Base-by-base conservation (phyloP, 2,329 filamentous ascomycete genomes). In the Aspergillus fructus region DNA sequence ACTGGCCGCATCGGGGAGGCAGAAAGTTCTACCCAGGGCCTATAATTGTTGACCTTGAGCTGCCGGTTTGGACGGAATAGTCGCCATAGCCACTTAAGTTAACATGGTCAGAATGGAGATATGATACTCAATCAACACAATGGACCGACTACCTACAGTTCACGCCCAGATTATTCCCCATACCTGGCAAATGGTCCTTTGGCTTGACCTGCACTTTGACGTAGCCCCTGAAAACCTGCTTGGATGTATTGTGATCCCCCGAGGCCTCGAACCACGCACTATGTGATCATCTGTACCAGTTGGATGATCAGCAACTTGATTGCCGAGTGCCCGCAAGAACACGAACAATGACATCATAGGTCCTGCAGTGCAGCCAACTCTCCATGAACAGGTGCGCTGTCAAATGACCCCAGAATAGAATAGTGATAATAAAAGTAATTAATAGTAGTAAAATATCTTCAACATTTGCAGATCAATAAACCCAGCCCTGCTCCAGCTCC, bases 31-130 rank as follows among this genome's bases (percentile, higher is more conserved):
- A 93, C 73, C 90, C 92, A 69, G 51, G 51, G 8, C 88, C 91
- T 19, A 88, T 96, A 63, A 87, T 96, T n/a, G 86, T 96, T 12
- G 90, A 96, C 69, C 68, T 96, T 30, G 85, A 92, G 62, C 76
- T 94, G 59, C 87, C 64, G 3, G 55, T 52, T 13, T 64, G 64
- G 64, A 46, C 39, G 21, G 41, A 51, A 21, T 30, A 12, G 30
- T 34, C 30, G 4, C 9, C 5, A n/a, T 37, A n/a, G 12, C 15
- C n/a, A 15, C 15, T 30, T 8, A 4, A 30, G 27, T 30, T 30
- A 30, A 30, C 27, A 3, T 11, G 27, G 27, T 9, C 9, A 30
- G 8, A 11, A 30, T 30, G 9, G 9, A 3, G 27, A 30, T 30
- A 30, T 37, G 34, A n/a, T 15, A n/a, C 34, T 37, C 5, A 37